Percentiles rank a stretch among this genome's conserved stretches.
Evolutionary conservation across 2,329 filamentous ascomycete genomes (phyloP).

Genomic region (Botryotinia narcissicola): DNA sequence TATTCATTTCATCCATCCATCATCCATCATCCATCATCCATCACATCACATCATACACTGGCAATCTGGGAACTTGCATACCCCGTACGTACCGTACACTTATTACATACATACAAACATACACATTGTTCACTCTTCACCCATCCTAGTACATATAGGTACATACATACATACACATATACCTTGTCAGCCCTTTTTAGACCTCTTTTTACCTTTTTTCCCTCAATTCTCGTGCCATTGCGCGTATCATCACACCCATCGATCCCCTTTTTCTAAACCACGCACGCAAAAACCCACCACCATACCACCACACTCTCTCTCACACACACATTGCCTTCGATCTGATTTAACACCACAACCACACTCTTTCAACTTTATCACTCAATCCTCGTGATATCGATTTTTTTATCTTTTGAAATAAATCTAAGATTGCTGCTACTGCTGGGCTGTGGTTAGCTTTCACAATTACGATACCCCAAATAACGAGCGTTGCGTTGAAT

Average conservation of each 20-base stretch:
- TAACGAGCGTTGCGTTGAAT: not conserved
- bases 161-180: not conserved
- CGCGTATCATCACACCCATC: conserved; percentile 5
- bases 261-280: conserved; percentile 8
- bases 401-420: not conserved
- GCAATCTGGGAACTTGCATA: conserved; percentile 5
- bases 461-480: not conserved
- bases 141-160: not conserved
- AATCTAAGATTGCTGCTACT: conserved; percentile 5
- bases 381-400: not conserved
- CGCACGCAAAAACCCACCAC: not conserved
- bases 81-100: not conserved
- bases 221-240: conserved; percentile 9
- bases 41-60: not conserved
- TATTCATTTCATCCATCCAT: not conserved
- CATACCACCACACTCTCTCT: not conserved
- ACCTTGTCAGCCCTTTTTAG: not conserved
- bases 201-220: not conserved
- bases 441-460: conserved; percentile 21
- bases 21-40: not conserved
- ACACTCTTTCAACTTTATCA: conserved; percentile 7
- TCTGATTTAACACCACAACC: not conserved
- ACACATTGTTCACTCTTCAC: not conserved
- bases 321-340: not conserved
- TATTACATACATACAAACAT: not conserved